Conservation (phyloP, 148 eudicot species). For the Limonium bicolor region DNA sequence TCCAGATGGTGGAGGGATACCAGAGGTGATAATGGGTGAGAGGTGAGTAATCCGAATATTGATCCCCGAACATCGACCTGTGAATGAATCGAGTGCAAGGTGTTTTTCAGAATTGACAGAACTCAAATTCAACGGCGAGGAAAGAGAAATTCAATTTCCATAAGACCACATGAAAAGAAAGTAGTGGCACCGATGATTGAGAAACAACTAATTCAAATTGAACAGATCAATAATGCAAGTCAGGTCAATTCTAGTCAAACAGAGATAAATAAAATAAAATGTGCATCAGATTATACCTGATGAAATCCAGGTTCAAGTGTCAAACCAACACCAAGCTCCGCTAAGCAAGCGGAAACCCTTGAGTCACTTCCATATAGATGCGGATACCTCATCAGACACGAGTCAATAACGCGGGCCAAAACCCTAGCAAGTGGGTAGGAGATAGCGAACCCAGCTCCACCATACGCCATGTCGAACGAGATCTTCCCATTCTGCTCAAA, state of each 20-base stretch:
- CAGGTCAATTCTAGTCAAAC: background rate
- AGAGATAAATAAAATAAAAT: background rate
- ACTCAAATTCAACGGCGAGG: too few species aligned
- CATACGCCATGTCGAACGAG: conserved; percentile 60
- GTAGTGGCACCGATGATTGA: too few species aligned
- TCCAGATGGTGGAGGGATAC: conserved; percentile 66
- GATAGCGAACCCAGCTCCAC: conserved; percentile 83
- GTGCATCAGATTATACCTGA: conserved; percentile 29
- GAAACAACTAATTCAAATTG: too few species aligned
- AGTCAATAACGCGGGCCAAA: conserved; percentile 50
- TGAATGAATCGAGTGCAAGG: background rate
- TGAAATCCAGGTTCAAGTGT: conserved; percentile 75
- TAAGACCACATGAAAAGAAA: too few species aligned
- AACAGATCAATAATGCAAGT: background rate
- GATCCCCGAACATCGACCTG: conserved; percentile 79
- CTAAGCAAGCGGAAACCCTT: conserved; percentile 46
- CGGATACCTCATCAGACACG: conserved; percentile 57
- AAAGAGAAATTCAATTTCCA: background rate
- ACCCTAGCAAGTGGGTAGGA: conserved; percentile 63
- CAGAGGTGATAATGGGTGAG: conserved; percentile 52
- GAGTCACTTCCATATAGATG: conserved; percentile 67
- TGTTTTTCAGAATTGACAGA: too few species aligned
- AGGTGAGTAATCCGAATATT: conserved; percentile 52
- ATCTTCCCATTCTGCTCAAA: conserved; percentile 27
- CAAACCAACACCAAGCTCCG: conserved; percentile 66